Conservation (phyloP, 2,329 filamentous ascomycete genomes). For the Septoria petroselini region DNA sequence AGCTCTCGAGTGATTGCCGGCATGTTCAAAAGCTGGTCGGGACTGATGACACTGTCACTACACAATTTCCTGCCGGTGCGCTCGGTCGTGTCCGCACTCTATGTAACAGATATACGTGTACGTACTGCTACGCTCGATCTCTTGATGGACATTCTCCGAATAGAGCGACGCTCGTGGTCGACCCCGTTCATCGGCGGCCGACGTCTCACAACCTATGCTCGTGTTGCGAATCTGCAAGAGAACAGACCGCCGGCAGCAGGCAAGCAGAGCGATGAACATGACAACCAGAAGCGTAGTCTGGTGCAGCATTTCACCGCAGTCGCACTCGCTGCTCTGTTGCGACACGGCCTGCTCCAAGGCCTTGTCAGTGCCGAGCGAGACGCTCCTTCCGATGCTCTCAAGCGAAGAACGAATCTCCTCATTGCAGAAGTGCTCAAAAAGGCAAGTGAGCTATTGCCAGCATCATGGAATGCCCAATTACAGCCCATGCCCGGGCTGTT, state of each 20-base stretch:
- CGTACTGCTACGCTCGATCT: slow-evolving; percentile 83
- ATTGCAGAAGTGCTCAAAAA: slow-evolving; percentile 90
- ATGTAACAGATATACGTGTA: slow-evolving; percentile 55
- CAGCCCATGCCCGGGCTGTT: slow-evolving; percentile 88
- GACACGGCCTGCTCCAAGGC: slow-evolving; percentile 63
- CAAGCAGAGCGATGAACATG: slow-evolving; percentile 57
- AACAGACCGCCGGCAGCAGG: slow-evolving; percentile 51
- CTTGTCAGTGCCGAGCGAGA: slow-evolving; percentile 63
- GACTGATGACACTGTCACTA: slow-evolving; percentile 82
- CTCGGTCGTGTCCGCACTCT: slow-evolving; percentile 69
- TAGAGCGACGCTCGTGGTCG: slow-evolving; percentile 92
- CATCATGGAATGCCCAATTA: slow-evolving; percentile 74
- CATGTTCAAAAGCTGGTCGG: slow-evolving; percentile 89
- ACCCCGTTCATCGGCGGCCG: slow-evolving; percentile 91
- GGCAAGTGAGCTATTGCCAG: slow-evolving; percentile 78
- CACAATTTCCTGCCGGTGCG: slow-evolving; percentile 80
- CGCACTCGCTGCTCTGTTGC: slow-evolving; percentile 78
- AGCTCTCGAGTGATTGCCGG: slow-evolving; percentile 91
- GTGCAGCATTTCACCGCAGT: slow-evolving; percentile 93
- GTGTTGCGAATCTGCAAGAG: slow-evolving; percentile 78
- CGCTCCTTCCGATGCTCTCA: slow-evolving; percentile 65
- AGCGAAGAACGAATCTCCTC: slow-evolving; percentile 83
- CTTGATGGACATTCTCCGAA: slow-evolving; percentile 76
- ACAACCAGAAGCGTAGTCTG: slow-evolving; percentile 66
- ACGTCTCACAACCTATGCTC: slow-evolving; percentile 90